Conservation (phyloP, 2,329 filamentous ascomycete species). For the Paraphaeosphaeria sporulosa region DNA sequence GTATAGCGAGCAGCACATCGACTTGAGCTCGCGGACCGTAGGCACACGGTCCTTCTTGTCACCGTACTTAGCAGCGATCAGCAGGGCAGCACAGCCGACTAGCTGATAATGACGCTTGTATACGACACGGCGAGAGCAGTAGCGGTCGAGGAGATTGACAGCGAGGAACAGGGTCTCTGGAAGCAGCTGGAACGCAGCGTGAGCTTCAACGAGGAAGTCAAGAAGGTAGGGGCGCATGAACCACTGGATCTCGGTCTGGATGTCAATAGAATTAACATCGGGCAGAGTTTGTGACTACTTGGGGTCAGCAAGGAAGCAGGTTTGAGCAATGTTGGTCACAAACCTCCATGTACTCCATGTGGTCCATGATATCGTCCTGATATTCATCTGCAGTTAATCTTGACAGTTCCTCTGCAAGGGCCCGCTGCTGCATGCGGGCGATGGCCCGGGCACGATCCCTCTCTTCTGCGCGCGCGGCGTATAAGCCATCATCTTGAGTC, state of each 20-base stretch:
- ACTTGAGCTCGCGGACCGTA: constrained; percentile 94
- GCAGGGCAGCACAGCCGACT: constrained; percentile 91
- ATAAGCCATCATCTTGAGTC: constrained; percentile 62
- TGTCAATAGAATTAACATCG: constrained; percentile 97
- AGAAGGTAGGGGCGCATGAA: constrained; percentile 98
- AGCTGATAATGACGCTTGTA: constrained; percentile 99
- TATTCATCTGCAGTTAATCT: constrained; percentile 87
- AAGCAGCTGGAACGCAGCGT: constrained; percentile 90
- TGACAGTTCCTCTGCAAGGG: constrained; percentile 88
- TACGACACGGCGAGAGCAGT: constrained; percentile 96
- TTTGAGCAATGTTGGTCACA: constrained; percentile 37
- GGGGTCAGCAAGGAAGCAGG: constrained; percentile 33
- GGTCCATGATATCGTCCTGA: constrained; percentile 89
- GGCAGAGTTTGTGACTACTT: constrained; percentile 81
- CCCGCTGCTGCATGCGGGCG: constrained; percentile 83
- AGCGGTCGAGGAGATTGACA: constrained; percentile 94
- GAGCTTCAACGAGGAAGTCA: constrained; percentile 97
- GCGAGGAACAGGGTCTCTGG: constrained; percentile 96
- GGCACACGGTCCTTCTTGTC: constrained; percentile 99
- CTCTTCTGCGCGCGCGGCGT: constrained; percentile 67
- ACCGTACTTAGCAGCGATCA: constrained; percentile 98
- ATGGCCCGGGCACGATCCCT: constrained; percentile 80
- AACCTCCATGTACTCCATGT: constrained; percentile 95
- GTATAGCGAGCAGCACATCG: constrained; percentile 98
- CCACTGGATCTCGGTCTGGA: constrained; percentile 99